A percentile compares a stretch with the other conserved stretches of the same genome.
Evolutionary conservation across 768 basidiomycete species (phyloP).

Genomic region (Tylopilus plumbeoviolaceoides): DNA sequence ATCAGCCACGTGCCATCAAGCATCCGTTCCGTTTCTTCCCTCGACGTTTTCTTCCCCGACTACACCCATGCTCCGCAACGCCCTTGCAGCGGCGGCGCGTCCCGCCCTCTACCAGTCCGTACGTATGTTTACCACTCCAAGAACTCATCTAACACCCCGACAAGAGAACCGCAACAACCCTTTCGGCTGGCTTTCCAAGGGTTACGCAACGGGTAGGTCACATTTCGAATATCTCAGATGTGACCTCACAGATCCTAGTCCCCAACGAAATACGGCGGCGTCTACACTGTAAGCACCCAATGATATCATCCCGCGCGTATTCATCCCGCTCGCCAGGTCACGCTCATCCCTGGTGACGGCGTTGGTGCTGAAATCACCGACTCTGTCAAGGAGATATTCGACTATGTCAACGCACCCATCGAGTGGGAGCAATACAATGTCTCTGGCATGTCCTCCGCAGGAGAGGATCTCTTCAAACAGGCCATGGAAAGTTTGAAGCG

Average conservation of each 20-base stretch:
- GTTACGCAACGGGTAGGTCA: slow-evolving; percentile 62
- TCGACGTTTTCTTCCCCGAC: slow-evolving; percentile 25
- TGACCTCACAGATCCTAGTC: slow-evolving; percentile 43
- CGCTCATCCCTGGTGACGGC: slow-evolving; percentile 97
- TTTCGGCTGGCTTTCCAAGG: slow-evolving; percentile 75
- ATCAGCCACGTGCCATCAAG: slow-evolving; percentile 8
- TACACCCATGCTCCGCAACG: slow-evolving; percentile 59
- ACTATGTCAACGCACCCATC: slow-evolving; percentile 95
- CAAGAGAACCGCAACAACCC: slow-evolving; percentile 70
- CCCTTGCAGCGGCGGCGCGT: slow-evolving; percentile 52
- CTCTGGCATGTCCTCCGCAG: slow-evolving; percentile 90
- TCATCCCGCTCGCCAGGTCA: slow-evolving; percentile 57
- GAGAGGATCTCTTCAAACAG: slow-evolving; percentile 93
- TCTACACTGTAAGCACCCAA: slow-evolving; percentile 68
- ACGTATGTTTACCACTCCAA: slow-evolving; percentile 23
- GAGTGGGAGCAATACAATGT: slow-evolving; percentile 99
- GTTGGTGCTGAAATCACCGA: slow-evolving; percentile 96
- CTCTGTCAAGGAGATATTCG: slow-evolving; percentile 98
- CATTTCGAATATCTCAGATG: neutral
- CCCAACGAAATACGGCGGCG: slow-evolving; percentile 87
- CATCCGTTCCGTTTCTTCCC: slow-evolving; percentile 30
- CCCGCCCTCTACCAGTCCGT: slow-evolving; percentile 52
- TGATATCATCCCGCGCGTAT: slow-evolving; percentile 4
- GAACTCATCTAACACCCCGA: slow-evolving; percentile 4
- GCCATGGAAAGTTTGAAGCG: slow-evolving; percentile 98